Conservation (phyloP, 2,329 filamentous ascomycete species). For the Alternaria sp. region DNA sequence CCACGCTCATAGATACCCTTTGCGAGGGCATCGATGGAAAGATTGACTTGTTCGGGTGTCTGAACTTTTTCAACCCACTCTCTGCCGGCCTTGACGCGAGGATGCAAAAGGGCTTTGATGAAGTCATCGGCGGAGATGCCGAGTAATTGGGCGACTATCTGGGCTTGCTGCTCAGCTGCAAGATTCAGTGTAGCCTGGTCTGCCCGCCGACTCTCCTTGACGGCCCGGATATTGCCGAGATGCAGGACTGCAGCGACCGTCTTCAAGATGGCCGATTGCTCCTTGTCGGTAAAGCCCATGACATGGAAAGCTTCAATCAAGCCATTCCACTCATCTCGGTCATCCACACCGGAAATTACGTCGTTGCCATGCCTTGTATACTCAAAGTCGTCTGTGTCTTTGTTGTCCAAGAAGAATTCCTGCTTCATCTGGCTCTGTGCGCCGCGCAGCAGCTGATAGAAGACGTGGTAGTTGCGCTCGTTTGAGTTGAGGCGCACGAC, state of each 20-base stretch:
- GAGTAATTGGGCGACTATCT: slow-evolving; percentile 80
- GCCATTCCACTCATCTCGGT: slow-evolving; percentile 85
- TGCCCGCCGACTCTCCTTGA: slow-evolving; percentile 86
- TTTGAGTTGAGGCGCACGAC: slow-evolving; percentile 86
- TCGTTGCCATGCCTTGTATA: slow-evolving; percentile 94
- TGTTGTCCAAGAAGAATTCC: slow-evolving; percentile 75
- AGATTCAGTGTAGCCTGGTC: slow-evolving; percentile 86
- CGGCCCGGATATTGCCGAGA: slow-evolving; percentile 86
- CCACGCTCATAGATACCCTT: slow-evolving; percentile 98
- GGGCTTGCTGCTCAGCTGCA: slow-evolving; percentile 75
- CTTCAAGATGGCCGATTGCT: slow-evolving; percentile 81
- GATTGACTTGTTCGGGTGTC: slow-evolving; percentile 92
- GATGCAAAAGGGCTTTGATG: slow-evolving; percentile 85
- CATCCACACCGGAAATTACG: slow-evolving; percentile 86
- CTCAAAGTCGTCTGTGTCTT: slow-evolving; percentile 84
- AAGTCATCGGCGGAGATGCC: slow-evolving; percentile 87
- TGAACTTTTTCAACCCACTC: slow-evolving; percentile 99
- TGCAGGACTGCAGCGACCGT: slow-evolving; percentile 93
- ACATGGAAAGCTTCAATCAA: slow-evolving; percentile 91
- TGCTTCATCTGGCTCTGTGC: slow-evolving; percentile 75
- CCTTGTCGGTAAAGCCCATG: slow-evolving; percentile 89
- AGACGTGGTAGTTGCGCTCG: slow-evolving; percentile 96
- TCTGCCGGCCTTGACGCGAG: slow-evolving; percentile 90
- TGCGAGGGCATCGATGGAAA: slow-evolving; percentile 86
- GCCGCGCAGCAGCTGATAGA: slow-evolving; percentile 92